Evolutionary conservation across 2,329 filamentous ascomycete species (phyloP), one percentile per base, ranked within the genome.

Genomic region (Dactylellina leptospora): DNA sequence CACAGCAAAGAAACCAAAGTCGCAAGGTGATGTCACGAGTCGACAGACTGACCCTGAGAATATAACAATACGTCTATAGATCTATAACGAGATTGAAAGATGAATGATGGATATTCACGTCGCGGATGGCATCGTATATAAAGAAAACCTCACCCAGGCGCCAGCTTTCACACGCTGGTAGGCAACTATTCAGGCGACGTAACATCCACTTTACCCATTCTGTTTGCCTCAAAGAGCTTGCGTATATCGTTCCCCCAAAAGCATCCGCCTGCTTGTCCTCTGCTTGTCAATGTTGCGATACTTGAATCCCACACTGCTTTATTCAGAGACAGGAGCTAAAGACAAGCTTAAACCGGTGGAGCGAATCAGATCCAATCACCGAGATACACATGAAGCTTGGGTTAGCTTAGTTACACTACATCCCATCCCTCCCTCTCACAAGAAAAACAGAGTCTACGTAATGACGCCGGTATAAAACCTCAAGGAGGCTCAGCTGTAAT

Each of bases 1-100:
- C 56, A 58, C 61, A 58, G 44, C 40, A n/a, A 5, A 11, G 4
- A 9, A 53, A 8, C 20, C 30, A 18, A 44, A 68, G 33, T 22
- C 13, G 62, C 28, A 36, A 23, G 23, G 55, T 69, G 63, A 61
- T 69, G 63, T 69, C 63, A 69, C 66, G 48, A 20, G 48, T 36
- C 33, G 2, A 25, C 5, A 13, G 6, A 16, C n/a, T n/a, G n/a
- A n/a, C n/a, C n/a, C n/a, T n/a, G n/a, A n/a, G n/a, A n/a, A n/a
- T n/a, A n/a, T n/a, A n/a, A n/a, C n/a, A n/a, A n/a, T n/a, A n/a
- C n/a, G n/a, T n/a, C n/a, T n/a, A n/a, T n/a, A n/a, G n/a, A n/a
- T n/a, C n/a, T n/a, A n/a, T n/a, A n/a, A n/a, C n/a, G n/a, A n/a
- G n/a, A n/a, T n/a, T 53, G 18, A 38, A 40, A 50, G 16, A 13